Evolutionary conservation across 2,329 filamentous ascomycete genomes (phyloP).

Genomic region (Exophiala alcalophila): DNA sequence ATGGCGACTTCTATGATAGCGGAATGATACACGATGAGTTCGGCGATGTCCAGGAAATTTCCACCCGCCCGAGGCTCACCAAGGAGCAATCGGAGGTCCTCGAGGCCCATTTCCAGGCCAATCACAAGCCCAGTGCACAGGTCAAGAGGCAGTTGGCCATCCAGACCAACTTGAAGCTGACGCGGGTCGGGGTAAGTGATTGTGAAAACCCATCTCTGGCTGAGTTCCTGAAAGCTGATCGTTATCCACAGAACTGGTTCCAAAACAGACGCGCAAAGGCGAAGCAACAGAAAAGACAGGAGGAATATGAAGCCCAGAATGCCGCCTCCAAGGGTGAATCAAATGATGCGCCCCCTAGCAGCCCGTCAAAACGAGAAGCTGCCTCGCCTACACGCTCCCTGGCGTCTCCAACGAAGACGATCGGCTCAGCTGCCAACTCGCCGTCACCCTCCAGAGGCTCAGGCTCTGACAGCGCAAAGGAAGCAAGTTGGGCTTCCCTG

Average conservation of each 20-base stretch:
- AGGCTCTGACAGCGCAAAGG: constrained; percentile 36
- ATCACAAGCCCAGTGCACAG: constrained; percentile 51
- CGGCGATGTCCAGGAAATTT: constrained; percentile 48
- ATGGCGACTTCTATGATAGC: constrained; percentile 43
- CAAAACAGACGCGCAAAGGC: constrained; percentile 53
- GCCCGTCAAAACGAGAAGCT: constrained; percentile 31
- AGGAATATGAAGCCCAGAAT: constrained; percentile 42
- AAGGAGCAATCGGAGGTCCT: constrained; percentile 52
- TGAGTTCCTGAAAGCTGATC: constrained; percentile 2
- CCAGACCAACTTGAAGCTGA: constrained; percentile 49
- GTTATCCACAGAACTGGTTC: constrained; percentile 49
- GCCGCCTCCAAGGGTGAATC: constrained; percentile 8
- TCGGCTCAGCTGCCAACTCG: constrained; percentile 33
- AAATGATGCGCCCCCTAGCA: constrained; percentile 2
- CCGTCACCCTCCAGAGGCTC: constrained; percentile 15
- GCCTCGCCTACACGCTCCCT: constrained; percentile 30
- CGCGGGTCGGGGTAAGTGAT: constrained; percentile 51
- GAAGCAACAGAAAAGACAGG: constrained; percentile 50
- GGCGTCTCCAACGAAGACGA: constrained; percentile 35
- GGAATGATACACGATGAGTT: constrained; percentile 42
- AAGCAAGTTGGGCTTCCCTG: constrained; percentile 44
- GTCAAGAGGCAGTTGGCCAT: constrained; percentile 49
- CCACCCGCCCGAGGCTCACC: constrained; percentile 49
- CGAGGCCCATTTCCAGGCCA: constrained; percentile 49
- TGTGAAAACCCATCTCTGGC: not conserved